These are phyloP conservation scores for Calendula officinalis DNA, from an alignment of 129 eudicot species.

Conservation along the genomic window DNA sequence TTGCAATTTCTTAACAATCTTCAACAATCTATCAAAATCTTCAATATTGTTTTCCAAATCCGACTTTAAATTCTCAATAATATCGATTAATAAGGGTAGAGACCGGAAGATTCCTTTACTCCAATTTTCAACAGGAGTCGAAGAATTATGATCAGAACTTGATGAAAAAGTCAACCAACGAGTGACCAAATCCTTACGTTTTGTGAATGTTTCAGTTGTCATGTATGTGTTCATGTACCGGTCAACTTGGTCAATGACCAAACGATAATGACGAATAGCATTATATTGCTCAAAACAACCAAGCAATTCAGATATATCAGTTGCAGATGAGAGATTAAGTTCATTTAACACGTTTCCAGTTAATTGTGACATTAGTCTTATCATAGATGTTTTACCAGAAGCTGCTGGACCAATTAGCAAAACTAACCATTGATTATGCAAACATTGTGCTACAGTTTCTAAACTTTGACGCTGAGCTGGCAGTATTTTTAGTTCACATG, in stretches of 20 bases:
- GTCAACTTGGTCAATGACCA: constrained; percentile 62
- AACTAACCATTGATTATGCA: constrained; percentile 79
- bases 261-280: constrained; percentile 71
- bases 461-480: constrained; percentile 67
- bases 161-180: constrained; percentile 66
- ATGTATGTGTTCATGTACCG: constrained; percentile 67
- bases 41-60: constrained; percentile 38
- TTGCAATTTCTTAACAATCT: constrained; percentile 48
- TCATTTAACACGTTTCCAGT: constrained; percentile 86
- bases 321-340: constrained; percentile 82
- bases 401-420: constrained; percentile 89
- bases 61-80: constrained; percentile 45
- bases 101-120: constrained; percentile 32
- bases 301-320: constrained; percentile 91
- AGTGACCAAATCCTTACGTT: constrained; percentile 39
- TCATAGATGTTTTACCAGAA: constrained; percentile 86
- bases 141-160: constrained; percentile 32
- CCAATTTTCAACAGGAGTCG: constrained; percentile 37
- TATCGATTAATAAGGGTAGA: constrained; percentile 45
- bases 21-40: constrained; percentile 54
- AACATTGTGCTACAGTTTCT: constrained; percentile 75
- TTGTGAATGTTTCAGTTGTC: constrained; percentile 35
- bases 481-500: constrained; percentile 56
- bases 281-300: constrained; percentile 95
- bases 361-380: constrained; percentile 72